These are phyloP conservation scores for Alternaria tenuissima DNA, from an alignment of 2,329 filamentous ascomycete genomes.

Conservation along the genomic window DNA sequence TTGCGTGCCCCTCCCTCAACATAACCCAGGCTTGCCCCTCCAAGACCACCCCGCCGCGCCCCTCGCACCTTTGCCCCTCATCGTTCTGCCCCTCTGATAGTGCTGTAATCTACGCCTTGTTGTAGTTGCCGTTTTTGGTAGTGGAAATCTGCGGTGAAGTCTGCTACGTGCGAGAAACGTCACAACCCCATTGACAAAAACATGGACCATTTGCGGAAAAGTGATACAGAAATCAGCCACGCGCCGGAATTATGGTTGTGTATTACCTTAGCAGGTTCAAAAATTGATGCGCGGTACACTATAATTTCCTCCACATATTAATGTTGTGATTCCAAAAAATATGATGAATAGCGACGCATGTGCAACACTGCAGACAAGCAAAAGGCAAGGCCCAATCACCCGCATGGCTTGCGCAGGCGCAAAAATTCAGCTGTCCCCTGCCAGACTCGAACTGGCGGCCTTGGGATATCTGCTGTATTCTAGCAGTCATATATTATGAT, in stretches of 20 bases:
- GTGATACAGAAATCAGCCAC: neutral
- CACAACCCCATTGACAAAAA: neutral
- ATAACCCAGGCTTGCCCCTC: constrained; percentile 16
- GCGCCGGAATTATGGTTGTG: no score
- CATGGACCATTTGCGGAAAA: neutral
- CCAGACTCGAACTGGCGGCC: constrained; percentile 50
- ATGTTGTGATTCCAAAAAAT: neutral
- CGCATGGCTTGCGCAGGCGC: neutral
- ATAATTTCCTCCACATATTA: neutral
- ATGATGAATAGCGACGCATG: neutral
- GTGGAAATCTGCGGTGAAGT: neutral
- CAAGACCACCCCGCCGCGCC: constrained; percentile 17
- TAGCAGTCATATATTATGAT: constrained; percentile 41
- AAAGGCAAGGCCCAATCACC: neutral
- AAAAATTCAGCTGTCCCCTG: constrained; percentile 36
- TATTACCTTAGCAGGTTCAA: neutral
- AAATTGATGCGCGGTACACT: neutral
- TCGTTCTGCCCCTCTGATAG: constrained; percentile 29
- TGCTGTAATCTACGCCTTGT: constrained; percentile 15
- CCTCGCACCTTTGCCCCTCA: constrained; percentile 19
- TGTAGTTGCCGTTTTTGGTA: neutral
- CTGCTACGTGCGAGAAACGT: neutral
- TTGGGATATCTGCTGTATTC: constrained; percentile 39
- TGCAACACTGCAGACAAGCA: neutral
- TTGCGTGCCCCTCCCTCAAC: constrained; percentile 2